Evolutionary conservation across 352 stramenopile species (phyloP).

Genomic region (Sclerospora graminicola): DNA sequence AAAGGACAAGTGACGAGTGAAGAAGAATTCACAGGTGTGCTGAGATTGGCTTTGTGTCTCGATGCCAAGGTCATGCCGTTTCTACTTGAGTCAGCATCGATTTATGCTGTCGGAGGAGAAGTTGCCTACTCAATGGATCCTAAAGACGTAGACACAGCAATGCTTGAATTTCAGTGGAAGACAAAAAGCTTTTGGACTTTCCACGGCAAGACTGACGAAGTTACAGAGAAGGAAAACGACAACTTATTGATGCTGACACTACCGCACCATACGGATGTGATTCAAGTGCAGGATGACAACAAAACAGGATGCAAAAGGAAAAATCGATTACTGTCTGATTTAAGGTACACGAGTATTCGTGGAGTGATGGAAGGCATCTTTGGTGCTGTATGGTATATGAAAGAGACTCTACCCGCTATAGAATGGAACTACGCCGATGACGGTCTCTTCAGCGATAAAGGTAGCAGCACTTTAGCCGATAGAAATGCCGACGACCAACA

Average conservation of each 20-base stretch:
- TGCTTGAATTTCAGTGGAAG: slow-evolving; percentile 56
- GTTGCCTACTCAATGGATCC: slow-evolving; percentile 37
- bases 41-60: slow-evolving; percentile 41
- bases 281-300: slow-evolving; percentile 13
- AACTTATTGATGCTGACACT: slow-evolving; percentile 66
- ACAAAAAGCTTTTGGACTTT: slow-evolving; percentile 33
- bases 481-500: slow-evolving; percentile 14
- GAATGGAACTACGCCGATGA: slow-evolving; percentile 58
- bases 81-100: slow-evolving; percentile 42
- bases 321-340: slow-evolving; percentile 25
- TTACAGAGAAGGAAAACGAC: slow-evolving; percentile 14
- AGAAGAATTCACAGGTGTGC: slow-evolving; percentile 34
- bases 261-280: slow-evolving; percentile 59
- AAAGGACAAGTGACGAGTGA: slow-evolving; percentile 28
- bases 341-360: slow-evolving; percentile 63
- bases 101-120: slow-evolving; percentile 47
- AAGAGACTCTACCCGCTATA: slow-evolving; percentile 40
- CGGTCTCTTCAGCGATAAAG: slow-evolving; percentile 39
- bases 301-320: slow-evolving; percentile 10
- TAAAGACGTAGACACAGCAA: slow-evolving; percentile 19
- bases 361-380: slow-evolving; percentile 62
- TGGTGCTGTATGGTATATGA: slow-evolving; percentile 53
- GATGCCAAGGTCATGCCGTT: slow-evolving; percentile 28
- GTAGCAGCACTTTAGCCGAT: slow-evolving; percentile 2
- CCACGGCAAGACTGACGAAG: slow-evolving; percentile 1